Evolutionary conservation across 1,284 basidiomycete genomes (phyloP), one percentile per base, ranked within the genome.

Genomic region (Malassezia slooffiae): DNA sequence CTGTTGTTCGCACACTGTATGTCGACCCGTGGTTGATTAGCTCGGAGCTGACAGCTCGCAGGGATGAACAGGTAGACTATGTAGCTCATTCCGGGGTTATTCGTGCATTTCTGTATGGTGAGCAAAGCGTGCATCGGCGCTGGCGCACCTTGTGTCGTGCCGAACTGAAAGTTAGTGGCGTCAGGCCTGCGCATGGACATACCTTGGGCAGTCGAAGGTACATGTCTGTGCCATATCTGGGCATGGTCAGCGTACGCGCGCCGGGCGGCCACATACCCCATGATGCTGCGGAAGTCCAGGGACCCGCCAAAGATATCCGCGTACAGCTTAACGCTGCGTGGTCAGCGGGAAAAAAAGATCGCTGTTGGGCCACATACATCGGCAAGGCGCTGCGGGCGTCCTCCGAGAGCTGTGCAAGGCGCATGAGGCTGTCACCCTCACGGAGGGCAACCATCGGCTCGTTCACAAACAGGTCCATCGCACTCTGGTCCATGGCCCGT

Each of bases 1-100:
- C 70, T 93, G 52, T 73, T 93, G 32, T 90, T 91, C 75, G 72
- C 91, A 56, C 87, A 91, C 56, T 76, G 74, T 57, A 55, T 45
- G 56, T 48, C 13, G 8, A 23, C 11, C 17, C 11, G 24, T 4
- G 13, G 21, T 9, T 16, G 3, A 28, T n/a, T n/a, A n/a, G n/a
- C n/a, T n/a, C n/a, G n/a, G n/a, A n/a, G n/a, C 34, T 43, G 17
- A 47, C 39, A 22, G 32, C 39, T n/a, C n/a, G n/a, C n/a, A n/a
- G n/a, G n/a, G n/a, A n/a, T n/a, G n/a, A n/a, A 48, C 40, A 23
- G n/a, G 11, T 48, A n/a, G 46, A 37, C 17, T 48, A 48, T 26
- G 15, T n/a, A n/a, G n/a, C n/a, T n/a, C n/a, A n/a, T n/a, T n/a
- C n/a, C n/a, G n/a, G n/a, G n/a, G n/a, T n/a, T 40, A 40, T 19